phyloP scores from a whole-genome alignment of 805 yeast genomes.

The Naumovozyma baii region DNA sequence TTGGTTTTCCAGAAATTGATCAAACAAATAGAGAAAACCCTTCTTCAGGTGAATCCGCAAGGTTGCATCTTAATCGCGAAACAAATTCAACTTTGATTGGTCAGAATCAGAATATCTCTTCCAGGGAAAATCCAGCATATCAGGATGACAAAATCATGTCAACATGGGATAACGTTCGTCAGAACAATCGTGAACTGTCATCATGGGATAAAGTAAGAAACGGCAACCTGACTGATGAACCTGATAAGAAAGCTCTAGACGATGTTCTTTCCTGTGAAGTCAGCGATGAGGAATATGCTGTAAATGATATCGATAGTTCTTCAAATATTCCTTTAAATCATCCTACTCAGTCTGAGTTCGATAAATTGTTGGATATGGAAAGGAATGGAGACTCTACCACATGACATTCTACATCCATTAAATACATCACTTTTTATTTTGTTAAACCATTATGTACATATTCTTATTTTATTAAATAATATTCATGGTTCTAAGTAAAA shows the following conservation, averaged over 20 bases:
- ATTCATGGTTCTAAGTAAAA: no score
- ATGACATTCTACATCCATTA: no score
- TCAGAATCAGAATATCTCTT: no score
- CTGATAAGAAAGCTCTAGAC: not conserved
- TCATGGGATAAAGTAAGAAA: constrained; percentile 29
- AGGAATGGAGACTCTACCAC: constrained; percentile 5
- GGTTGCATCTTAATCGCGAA: no score
- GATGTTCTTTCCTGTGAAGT: not conserved
- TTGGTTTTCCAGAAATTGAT: constrained; percentile 20
- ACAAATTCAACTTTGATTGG: no score
- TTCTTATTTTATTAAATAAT: no score
- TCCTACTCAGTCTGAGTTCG: constrained; percentile 14
- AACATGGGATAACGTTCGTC: constrained; percentile 34
- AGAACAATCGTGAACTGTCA: constrained; percentile 18
- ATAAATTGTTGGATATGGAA: constrained; percentile 11
- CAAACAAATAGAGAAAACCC: constrained; percentile 35
- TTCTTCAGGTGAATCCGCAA: no score
- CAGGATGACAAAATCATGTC: not conserved
- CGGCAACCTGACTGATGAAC: constrained; percentile 1
- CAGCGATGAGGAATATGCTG: no score
- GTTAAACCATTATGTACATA: no score
- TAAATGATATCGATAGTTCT: no score
- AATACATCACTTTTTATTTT: no score
- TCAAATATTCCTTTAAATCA: not conserved
- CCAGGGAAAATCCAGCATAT: not conserved